These are phyloP conservation scores for Paramecium caudatum DNA, from an alignment of 73 alveolate species.

Conservation along the genomic window DNA sequence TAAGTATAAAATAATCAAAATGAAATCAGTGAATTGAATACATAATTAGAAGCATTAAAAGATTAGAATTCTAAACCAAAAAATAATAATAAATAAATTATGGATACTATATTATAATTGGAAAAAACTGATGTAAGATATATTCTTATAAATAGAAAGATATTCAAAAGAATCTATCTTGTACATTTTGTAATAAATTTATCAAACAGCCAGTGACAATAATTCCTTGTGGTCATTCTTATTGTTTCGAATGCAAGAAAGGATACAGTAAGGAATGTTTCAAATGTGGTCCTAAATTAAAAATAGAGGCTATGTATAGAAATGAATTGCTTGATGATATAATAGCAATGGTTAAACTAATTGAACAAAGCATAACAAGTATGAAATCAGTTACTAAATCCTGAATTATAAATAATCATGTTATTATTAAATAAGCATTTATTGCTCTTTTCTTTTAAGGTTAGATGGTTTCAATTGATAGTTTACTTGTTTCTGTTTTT, in stretches of 20 bases:
- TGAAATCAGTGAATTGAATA: conserved; percentile 1
- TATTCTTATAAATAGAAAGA: conserved; percentile 56
- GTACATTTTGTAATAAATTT: conserved; percentile 69
- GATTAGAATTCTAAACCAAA: background rate
- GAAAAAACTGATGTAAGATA: conserved; percentile 62
- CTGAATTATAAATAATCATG: background rate
- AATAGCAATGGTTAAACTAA: conserved; percentile 67
- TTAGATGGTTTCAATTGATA: background rate
- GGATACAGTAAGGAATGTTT: conserved; percentile 73
- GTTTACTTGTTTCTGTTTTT: conserved; percentile 4
- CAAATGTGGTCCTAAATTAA: conserved; percentile 75
- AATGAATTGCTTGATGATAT: conserved; percentile 77
- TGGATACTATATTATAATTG: conserved; percentile 24
- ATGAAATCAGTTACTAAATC: conserved; percentile 48
- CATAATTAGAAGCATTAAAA: background rate
- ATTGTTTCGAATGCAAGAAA: conserved; percentile 76
- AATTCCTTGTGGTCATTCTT: conserved; percentile 77
- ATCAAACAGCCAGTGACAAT: conserved; percentile 74
- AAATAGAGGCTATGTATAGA: conserved; percentile 76
- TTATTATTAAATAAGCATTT: conserved; percentile 5
- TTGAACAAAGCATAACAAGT: conserved; percentile 31
- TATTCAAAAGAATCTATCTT: conserved; percentile 62
- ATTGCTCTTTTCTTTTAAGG: background rate
- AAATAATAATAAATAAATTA: background rate
- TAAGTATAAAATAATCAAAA: background rate